Evolutionary conservation across 768 basidiomycete species (phyloP).

Genomic region (Pleurotus cornucopiae): DNA sequence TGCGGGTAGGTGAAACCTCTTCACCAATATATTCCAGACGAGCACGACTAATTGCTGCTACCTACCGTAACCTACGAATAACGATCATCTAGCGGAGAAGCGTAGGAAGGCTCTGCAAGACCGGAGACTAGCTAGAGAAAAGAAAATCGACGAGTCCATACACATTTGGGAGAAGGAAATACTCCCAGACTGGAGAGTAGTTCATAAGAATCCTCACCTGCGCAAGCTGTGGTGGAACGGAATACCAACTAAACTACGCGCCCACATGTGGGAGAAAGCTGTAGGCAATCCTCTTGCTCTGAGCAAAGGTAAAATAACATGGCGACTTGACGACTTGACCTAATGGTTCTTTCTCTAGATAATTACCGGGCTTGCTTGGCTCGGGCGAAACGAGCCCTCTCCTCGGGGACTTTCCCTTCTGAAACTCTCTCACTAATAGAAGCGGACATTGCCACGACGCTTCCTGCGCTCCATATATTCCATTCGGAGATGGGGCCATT

Average conservation of each 20-base stretch:
- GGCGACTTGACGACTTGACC: slow-evolving; percentile 1
- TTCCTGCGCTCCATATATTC: slow-evolving; percentile 80
- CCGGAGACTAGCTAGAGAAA: slow-evolving; percentile 60
- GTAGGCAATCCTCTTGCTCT: slow-evolving; percentile 80
- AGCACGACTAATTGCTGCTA: neutral
- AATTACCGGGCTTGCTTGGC: slow-evolving; percentile 67
- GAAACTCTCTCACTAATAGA: slow-evolving; percentile 63
- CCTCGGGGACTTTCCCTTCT: slow-evolving; percentile 61
- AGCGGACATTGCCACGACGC: slow-evolving; percentile 66
- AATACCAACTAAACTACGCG: slow-evolving; percentile 78
- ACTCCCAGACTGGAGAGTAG: slow-evolving; percentile 78
- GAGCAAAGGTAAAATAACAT: slow-evolving; percentile 58
- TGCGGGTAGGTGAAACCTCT: slow-evolving; percentile 47
- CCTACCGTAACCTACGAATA: neutral
- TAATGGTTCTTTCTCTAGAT: slow-evolving; percentile 36
- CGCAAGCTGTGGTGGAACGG: slow-evolving; percentile 86
- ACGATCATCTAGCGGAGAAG: slow-evolving; percentile 55
- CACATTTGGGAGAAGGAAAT: slow-evolving; percentile 76
- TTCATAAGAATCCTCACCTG: slow-evolving; percentile 59
- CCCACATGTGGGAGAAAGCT: slow-evolving; percentile 80
- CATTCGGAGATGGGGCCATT: slow-evolving; percentile 72
- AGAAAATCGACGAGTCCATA: slow-evolving; percentile 64
- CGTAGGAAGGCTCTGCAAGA: slow-evolving; percentile 59
- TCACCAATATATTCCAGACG: neutral
- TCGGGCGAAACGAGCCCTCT: slow-evolving; percentile 68